A percentile compares a stretch with the other conserved stretches of the same genome.
Evolutionary conservation across 1,284 basidiomycete species (phyloP).

Genomic region (Lentinula novae-zelandiae): DNA sequence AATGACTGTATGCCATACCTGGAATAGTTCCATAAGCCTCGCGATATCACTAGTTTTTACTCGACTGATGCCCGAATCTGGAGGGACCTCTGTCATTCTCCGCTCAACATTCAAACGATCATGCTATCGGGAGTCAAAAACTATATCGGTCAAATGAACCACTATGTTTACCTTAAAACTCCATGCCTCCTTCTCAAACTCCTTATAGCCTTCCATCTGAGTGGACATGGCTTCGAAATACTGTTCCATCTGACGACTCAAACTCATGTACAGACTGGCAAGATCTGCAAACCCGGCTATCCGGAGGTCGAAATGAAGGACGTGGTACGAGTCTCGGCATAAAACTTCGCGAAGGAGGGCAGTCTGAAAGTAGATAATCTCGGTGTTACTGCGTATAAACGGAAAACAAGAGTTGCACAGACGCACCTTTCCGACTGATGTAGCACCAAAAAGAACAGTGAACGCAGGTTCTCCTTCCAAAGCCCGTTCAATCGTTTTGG

Average conservation of each 20-base stretch:
- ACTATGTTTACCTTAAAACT: conserved; percentile 62
- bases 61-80: conserved; percentile 31
- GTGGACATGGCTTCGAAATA: conserved; percentile 66
- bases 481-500: conserved; percentile 56
- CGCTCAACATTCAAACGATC: conserved; percentile 70
- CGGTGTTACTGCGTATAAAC: not conserved
- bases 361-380: conserved; percentile 41
- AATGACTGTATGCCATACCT: conserved; percentile 33
- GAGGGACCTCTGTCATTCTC: conserved; percentile 41
- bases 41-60: conserved; percentile 78
- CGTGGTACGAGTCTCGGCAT: conserved; percentile 63
- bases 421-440: conserved; percentile 70
- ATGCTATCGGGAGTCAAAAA: conserved; percentile 40
- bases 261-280: conserved; percentile 66
- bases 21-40: conserved; percentile 80
- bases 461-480: conserved; percentile 73
- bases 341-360: conserved; percentile 75
- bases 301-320: conserved; percentile 79
- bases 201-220: conserved; percentile 64
- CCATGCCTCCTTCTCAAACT: conserved; percentile 70
- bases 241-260: conserved; percentile 77
- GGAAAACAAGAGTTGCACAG: conserved; percentile 1
- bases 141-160: not conserved
- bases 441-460: conserved; percentile 79
- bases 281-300: conserved; percentile 83